A percentile compares a stretch with the other conserved stretches of the same genome.
Conservation (phyloP, 108 stramenopile genomes). For the Cyclotella distinguenda region DNA sequence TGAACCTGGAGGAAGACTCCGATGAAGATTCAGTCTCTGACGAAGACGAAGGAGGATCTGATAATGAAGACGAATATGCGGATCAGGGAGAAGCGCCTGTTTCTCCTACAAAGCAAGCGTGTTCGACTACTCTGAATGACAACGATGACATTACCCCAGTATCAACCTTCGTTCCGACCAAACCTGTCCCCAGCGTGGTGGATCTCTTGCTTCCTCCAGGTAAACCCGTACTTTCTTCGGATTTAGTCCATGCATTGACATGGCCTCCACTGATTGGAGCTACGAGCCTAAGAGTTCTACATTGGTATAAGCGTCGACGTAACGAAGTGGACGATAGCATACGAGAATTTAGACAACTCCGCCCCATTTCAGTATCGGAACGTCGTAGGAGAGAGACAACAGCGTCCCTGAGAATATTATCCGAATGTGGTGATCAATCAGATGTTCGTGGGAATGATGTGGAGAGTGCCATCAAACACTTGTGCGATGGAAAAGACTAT, state of each 20-base stretch:
- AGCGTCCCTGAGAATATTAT: constrained; percentile 59
- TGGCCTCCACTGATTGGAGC: constrained; percentile 81
- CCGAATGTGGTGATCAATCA: constrained; percentile 57
- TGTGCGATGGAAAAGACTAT: constrained; percentile 70
- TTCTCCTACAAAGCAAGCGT: constrained; percentile 23
- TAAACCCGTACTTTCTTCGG: constrained; percentile 59
- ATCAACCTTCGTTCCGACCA: constrained; percentile 58
- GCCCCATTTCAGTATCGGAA: constrained; percentile 64
- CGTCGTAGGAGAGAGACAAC: constrained; percentile 65
- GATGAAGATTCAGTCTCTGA: constrained; percentile 65
- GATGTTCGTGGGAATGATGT: constrained; percentile 25
- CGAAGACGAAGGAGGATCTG: constrained; percentile 57
- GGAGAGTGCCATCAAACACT: constrained; percentile 56
- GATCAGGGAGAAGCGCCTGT: constrained; percentile 35
- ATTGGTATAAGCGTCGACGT: constrained; percentile 75
- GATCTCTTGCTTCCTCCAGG: constrained; percentile 82
- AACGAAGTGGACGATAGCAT: constrained; percentile 85
- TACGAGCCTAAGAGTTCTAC: constrained; percentile 64
- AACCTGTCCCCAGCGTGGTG: constrained; percentile 73
- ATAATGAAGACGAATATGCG: constrained; percentile 47
- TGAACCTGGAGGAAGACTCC: constrained; percentile 59
- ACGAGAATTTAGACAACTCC: constrained; percentile 59
- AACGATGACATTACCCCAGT: constrained; percentile 55
- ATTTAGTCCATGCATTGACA: constrained; percentile 62
- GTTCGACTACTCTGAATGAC: constrained; percentile 40